Evolutionary conservation across 2,329 filamentous ascomycete genomes (phyloP).

Genomic region (Diaporthe sp.): DNA sequence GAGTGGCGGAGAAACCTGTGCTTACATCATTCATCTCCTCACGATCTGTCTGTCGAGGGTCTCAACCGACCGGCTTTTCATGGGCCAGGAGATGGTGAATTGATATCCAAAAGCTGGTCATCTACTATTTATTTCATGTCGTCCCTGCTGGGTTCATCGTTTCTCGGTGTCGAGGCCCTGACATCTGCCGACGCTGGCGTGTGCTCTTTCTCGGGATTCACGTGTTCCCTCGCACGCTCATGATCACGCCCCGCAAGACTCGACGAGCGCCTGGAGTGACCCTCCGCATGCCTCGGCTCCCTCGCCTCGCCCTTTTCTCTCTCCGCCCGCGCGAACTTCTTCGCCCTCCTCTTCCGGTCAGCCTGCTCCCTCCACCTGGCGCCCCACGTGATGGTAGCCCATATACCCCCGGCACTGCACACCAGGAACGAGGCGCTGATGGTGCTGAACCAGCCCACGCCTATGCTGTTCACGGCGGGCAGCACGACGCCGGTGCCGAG

Average conservation of each 20-base stretch:
- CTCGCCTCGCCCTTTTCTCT: neutral
- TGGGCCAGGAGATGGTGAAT: neutral
- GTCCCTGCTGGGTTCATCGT: neutral
- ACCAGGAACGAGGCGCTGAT: conserved; percentile 73
- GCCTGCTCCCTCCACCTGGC: conserved; percentile 65
- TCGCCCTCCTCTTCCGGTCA: conserved; percentile 61
- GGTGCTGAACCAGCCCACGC: conserved; percentile 86
- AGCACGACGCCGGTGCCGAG: conserved; percentile 78
- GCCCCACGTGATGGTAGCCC: conserved; percentile 64
- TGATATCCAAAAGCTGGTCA: neutral
- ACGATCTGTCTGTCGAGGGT: neutral
- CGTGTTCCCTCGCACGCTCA: neutral
- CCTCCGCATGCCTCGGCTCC: neutral
- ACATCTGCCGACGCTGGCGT: neutral
- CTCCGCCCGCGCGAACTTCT: conserved; percentile 45
- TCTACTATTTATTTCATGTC: neutral
- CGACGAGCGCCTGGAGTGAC: neutral
- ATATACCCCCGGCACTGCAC: conserved; percentile 58
- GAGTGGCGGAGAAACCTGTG: neutral
- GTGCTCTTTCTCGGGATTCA: neutral
- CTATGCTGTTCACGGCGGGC: conserved; percentile 80
- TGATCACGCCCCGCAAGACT: neutral
- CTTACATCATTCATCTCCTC: neutral
- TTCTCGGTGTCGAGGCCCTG: neutral
- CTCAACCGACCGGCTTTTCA: neutral